Evolutionary conservation across 176 grass and related monocot genomes (phyloP).

Genomic region (Carex littledalei): DNA sequence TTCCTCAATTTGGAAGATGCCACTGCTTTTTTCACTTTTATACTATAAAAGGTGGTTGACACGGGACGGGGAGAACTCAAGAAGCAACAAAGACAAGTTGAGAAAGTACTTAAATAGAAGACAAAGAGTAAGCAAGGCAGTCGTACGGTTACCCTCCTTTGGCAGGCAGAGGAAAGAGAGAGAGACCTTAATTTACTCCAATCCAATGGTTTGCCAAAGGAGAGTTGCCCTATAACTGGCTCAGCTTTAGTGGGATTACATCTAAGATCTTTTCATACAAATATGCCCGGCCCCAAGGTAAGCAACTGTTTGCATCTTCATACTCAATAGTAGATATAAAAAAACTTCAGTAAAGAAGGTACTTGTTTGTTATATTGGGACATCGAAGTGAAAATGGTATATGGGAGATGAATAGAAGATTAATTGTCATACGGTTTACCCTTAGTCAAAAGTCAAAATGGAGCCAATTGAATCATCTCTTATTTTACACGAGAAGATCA

Average conservation of each 20-base stretch:
- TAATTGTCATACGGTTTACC: neutral
- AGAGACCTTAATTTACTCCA: neutral
- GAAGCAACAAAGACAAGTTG: neutral
- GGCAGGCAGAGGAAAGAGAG: constrained; percentile 4
- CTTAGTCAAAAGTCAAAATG: no score
- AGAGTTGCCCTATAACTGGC: constrained; percentile 40
- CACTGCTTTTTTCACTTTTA: neutral
- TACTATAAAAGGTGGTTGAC: constrained; percentile 3
- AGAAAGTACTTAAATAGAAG: neutral
- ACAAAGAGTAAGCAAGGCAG: constrained; percentile 8
- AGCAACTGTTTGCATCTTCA: neutral
- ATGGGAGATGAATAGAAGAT: neutral
- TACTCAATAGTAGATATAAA: neutral
- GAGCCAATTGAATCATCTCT: neutral
- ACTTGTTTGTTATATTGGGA: neutral
- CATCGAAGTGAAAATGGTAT: neutral
- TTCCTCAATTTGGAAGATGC: neutral
- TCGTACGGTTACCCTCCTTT: constrained; percentile 26
- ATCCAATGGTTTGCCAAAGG: constrained; percentile 31
- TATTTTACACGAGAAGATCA: neutral
- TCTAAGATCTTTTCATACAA: neutral
- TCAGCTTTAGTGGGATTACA: constrained; percentile 17
- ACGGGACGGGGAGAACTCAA: neutral
- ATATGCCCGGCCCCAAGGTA: neutral
- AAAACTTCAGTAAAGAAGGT: neutral